A percentile compares a stretch with the other conserved stretches of the same genome.
phyloP scores from a whole-genome alignment of 768 basidiomycete species.

The Sutorius australiensis region DNA sequence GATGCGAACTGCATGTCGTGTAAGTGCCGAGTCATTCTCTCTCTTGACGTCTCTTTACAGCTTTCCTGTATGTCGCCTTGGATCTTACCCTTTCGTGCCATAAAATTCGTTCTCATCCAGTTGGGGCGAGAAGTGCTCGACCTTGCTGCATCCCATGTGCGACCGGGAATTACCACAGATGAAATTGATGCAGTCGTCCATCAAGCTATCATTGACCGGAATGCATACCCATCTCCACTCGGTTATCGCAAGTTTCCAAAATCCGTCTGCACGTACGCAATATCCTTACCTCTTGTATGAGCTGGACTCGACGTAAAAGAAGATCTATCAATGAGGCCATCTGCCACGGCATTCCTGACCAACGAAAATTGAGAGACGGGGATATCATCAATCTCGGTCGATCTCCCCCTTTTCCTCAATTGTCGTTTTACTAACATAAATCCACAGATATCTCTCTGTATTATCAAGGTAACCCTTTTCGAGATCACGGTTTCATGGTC shows the following conservation, averaged over 20 bases:
- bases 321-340: constrained; percentile 92
- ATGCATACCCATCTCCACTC: constrained; percentile 91
- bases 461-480: constrained; percentile 55
- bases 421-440: constrained; percentile 15
- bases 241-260: constrained; percentile 92
- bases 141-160: constrained; percentile 77
- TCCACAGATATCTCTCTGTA: constrained; percentile 72
- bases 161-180: constrained; percentile 94
- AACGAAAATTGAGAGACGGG: constrained; percentile 78
- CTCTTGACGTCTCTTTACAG: neutral
- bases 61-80: neutral
- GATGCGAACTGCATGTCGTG: constrained; percentile 84
- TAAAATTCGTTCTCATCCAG: constrained; percentile 38
- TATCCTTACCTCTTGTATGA: constrained; percentile 1
- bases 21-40: constrained; percentile 39
- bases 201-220: constrained; percentile 82
- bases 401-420: constrained; percentile 17
- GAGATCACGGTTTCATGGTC: neutral
- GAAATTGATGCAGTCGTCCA: constrained; percentile 94
- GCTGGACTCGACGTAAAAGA: constrained; percentile 24
- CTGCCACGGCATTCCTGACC: constrained; percentile 95
- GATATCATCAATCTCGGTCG: constrained; percentile 94
- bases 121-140: constrained; percentile 91
- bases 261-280: constrained; percentile 89
- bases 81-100: neutral